A percentile compares a stretch with the other conserved stretches of the same genome.
Conservation (phyloP, 306 rosid genomes). For the Arachis stenosperma region DNA sequence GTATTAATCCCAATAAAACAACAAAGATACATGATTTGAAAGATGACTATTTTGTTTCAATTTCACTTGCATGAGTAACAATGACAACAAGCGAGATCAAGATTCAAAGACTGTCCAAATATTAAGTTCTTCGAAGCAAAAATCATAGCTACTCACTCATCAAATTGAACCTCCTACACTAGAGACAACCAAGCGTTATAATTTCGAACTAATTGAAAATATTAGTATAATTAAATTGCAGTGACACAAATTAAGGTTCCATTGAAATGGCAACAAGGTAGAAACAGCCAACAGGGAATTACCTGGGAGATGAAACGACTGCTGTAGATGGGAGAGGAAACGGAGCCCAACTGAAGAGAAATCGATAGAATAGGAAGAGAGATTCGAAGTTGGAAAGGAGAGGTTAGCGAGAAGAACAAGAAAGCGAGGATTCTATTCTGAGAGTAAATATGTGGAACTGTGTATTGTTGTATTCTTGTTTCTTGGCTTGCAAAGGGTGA, state of each 20-base stretch:
- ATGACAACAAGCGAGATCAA: neutral
- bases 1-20: neutral
- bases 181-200: neutral
- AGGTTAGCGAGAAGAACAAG: slow-evolving; percentile 15
- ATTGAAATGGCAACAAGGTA: neutral
- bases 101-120: neutral
- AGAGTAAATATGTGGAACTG: neutral
- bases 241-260: neutral
- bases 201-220: neutral
- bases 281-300: neutral
- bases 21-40: slow-evolving; percentile 10
- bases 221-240: neutral
- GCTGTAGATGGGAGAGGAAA: slow-evolving; percentile 17
- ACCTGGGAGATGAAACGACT: slow-evolving; percentile 28
- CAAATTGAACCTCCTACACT: neutral
- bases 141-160: neutral
- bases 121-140: neutral
- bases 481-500: slow-evolving; percentile 46
- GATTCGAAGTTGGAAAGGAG: slow-evolving; percentile 28
- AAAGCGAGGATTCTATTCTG: neutral
- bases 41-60: neutral
- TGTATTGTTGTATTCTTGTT: neutral
- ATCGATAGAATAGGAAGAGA: neutral
- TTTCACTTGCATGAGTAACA: neutral
- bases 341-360: slow-evolving; percentile 11